Base-by-base conservation (phyloP, 2,329 filamentous ascomycete genomes). In the Lecanicillium sp. region DNA sequence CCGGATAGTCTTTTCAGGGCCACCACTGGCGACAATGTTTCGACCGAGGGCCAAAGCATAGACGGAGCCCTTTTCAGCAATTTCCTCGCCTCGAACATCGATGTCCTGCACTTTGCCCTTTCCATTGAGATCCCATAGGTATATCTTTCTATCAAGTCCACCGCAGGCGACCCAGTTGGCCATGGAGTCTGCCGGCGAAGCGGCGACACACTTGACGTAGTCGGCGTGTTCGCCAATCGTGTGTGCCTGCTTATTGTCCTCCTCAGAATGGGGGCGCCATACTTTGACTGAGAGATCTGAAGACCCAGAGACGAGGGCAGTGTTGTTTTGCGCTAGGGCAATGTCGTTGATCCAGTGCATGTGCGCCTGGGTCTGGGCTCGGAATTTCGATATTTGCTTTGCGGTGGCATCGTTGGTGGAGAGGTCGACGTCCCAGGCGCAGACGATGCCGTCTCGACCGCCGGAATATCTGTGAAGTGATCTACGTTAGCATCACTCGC, bases 281-380 rank as follows among this genome's bases (percentile, higher is more conserved):
- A 94, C 66, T 60, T 94, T 92, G 56, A 95, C 88, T 8, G 87
- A 88, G 44, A 92, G 79, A 58, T 95, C 89, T n/a, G 89, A 94
- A 4, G 88, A 95, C 15, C 85, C 88, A 9, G 89, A 94, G 22
- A 95, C 83, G 35, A 95, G 71, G 16, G 85, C 84, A 14, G 78
- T 71, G 53, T 89, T 86, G 52, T 80, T 77, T 55, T 88, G 78
- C 7, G 83, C 83, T 39, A 95, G 74, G 16, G 80, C 77, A 46
- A 95, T 85, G 59, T 95, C 89, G 63, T 95, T 95, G 64, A 95
- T 83, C 89, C 89, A 95, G 61, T 94, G 87, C 36, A 87, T 95
- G 60, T 95, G 89, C 8, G 89, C 88, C 48, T 78, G 73, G 13
- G 70, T 73, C 51, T 79, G 75, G 30, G 72, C 62, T 43, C 76